A percentile compares a stretch with the other conserved stretches of the same genome.
Conservation (phyloP, 2,329 filamentous ascomycete species). For the Moelleriella libera region DNA sequence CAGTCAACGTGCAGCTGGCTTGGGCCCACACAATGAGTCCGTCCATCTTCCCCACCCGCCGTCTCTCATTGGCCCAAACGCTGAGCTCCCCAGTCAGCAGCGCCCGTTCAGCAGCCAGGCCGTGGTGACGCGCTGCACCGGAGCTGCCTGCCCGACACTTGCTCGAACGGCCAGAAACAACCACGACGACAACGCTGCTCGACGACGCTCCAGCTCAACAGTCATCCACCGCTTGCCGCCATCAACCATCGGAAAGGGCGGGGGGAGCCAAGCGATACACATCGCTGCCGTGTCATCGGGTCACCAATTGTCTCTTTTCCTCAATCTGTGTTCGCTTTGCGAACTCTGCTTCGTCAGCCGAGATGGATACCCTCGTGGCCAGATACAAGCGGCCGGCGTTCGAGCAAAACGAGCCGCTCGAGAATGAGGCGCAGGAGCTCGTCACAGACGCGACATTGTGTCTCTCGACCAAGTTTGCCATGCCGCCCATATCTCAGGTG, state of each 20-base stretch:
- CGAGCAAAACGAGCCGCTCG: constrained; percentile 56
- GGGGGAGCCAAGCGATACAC: no score
- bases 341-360: background rate
- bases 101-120: background rate
- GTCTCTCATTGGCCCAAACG: no score
- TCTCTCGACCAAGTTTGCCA: constrained; percentile 83
- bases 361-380: constrained; percentile 86
- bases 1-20: no score
- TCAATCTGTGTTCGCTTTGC: background rate
- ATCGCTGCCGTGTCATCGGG: no score
- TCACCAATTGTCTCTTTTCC: no score
- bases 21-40: no score
- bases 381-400: constrained; percentile 74
- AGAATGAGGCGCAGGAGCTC: constrained; percentile 55
- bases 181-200: no score
- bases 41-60: no score
- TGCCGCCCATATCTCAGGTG: constrained; percentile 85
- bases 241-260: background rate
- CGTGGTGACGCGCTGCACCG: constrained; percentile 26
- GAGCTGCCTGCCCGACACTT: constrained; percentile 23
- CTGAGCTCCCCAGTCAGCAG: no score
- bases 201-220: background rate
- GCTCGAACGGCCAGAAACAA: no score
- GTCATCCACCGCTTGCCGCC: background rate
- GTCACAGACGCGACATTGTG: constrained; percentile 56